Conservation (phyloP, 116 monocot species). For the Cymodocea nodosa region DNA sequence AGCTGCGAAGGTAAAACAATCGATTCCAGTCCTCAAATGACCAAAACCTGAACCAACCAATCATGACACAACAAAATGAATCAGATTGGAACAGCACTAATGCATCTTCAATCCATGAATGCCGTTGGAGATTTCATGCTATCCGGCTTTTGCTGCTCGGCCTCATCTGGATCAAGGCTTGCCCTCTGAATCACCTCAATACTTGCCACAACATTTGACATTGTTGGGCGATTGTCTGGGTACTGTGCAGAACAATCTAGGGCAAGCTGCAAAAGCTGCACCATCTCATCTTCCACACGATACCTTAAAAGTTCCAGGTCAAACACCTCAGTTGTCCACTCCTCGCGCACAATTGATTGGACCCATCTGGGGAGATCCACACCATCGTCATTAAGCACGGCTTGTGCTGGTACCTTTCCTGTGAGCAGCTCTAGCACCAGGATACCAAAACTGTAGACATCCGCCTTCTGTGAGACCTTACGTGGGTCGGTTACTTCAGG, state of each 20-base stretch:
- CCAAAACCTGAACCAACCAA: background rate
- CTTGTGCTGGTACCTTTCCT: slow-evolving; percentile 27
- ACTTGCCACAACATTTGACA: slow-evolving; percentile 30
- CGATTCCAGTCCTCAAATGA: too few species aligned
- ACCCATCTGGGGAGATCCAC: slow-evolving; percentile 39
- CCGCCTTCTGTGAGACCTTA: slow-evolving; percentile 35
- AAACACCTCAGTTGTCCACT: slow-evolving; percentile 40
- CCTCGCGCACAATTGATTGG: slow-evolving; percentile 22
- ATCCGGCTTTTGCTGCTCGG: too few species aligned
- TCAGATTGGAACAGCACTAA: background rate
- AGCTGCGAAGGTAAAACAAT: background rate
- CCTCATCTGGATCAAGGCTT: background rate
- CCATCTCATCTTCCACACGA: slow-evolving; percentile 39
- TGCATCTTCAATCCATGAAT: background rate
- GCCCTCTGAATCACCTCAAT: slow-evolving; percentile 25
- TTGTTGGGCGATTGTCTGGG: slow-evolving; percentile 32
- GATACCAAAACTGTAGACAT: slow-evolving; percentile 48
- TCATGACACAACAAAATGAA: background rate
- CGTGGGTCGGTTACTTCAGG: slow-evolving; percentile 30
- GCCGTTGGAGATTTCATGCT: background rate
- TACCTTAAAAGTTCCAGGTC: slow-evolving; percentile 29
- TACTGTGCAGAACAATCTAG: slow-evolving; percentile 31
- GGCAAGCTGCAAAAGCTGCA: slow-evolving; percentile 39
- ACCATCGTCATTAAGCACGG: slow-evolving; percentile 20
- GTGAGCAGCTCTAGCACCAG: slow-evolving; percentile 36